These are phyloP conservation scores for Pichia occidentalis DNA, from an alignment of 805 yeast genomes.

Conservation along the genomic window DNA sequence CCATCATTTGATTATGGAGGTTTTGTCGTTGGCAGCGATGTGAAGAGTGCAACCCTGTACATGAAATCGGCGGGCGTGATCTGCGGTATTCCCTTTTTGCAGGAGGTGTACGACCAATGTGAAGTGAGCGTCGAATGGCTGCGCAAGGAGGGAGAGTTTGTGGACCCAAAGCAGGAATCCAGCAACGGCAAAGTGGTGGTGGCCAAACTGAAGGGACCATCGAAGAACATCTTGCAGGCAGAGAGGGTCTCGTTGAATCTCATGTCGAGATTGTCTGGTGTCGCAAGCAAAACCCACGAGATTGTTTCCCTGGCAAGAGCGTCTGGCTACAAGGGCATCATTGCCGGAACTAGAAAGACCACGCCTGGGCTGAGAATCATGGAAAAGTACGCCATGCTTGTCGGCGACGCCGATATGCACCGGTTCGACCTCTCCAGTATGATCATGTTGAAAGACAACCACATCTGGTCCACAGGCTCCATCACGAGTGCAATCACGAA, in stretches of 20 bases:
- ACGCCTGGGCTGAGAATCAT: conserved; percentile 88
- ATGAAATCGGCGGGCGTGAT: conserved; percentile 78
- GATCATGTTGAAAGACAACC: conserved; percentile 97
- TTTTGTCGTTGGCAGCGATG: conserved; percentile 77
- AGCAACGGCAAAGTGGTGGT: conserved; percentile 55
- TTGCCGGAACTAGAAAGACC: conserved; percentile 96
- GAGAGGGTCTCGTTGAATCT: conserved; percentile 84
- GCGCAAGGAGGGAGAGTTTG: conserved; percentile 57
- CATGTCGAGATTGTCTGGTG: conserved; percentile 77
- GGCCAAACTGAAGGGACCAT: conserved; percentile 76
- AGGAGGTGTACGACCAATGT: conserved; percentile 77
- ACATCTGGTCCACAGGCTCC: conserved; percentile 87
- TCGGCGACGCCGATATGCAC: conserved; percentile 92
- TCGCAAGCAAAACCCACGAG: conserved; percentile 66
- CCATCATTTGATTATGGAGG: conserved; percentile 96
- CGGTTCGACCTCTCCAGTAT: conserved; percentile 85
- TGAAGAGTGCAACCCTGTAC: conserved; percentile 66
- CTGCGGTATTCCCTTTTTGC: conserved; percentile 84
- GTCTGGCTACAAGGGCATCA: conserved; percentile 69
- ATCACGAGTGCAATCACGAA: conserved; percentile 73
- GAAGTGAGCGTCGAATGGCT: conserved; percentile 67
- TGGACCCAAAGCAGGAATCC: conserved; percentile 36
- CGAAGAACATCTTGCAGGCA: conserved; percentile 68
- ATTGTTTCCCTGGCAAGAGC: conserved; percentile 57
- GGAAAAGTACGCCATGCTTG: conserved; percentile 91